A percentile compares a stretch with the other conserved stretches of the same genome.
Evolutionary conservation across 306 rosid species (phyloP).

Genomic region (Ormosia emarginata): DNA sequence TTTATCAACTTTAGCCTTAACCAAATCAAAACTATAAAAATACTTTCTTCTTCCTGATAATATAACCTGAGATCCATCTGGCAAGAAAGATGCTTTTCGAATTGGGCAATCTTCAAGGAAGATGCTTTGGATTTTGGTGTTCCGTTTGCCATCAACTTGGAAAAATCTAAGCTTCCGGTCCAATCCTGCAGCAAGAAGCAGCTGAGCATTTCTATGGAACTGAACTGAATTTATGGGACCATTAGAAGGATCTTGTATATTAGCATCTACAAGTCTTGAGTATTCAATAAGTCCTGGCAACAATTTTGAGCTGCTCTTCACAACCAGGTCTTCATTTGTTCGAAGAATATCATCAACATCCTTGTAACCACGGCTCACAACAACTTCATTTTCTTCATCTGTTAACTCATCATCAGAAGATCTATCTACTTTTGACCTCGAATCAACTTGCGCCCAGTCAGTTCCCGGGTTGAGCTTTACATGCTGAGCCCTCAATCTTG

Average conservation of each 20-base stretch:
- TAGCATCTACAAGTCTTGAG: slow-evolving; percentile 76
- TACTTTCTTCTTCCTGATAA: slow-evolving; percentile 80
- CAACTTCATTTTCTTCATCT: slow-evolving; percentile 64
- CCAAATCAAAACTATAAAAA: slow-evolving; percentile 76
- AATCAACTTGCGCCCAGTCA: slow-evolving; percentile 71
- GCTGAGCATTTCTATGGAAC: slow-evolving; percentile 82
- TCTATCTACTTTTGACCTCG: slow-evolving; percentile 21
- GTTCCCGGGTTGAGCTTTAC: slow-evolving; percentile 80
- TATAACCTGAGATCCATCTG: slow-evolving; percentile 89
- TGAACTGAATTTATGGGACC: slow-evolving; percentile 75
- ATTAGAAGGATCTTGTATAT: slow-evolving; percentile 63
- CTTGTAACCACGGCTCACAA: slow-evolving; percentile 40
- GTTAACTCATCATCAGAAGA: slow-evolving; percentile 56
- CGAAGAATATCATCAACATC: slow-evolving; percentile 66
- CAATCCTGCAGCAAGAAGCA: slow-evolving; percentile 80
- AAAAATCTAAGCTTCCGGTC: slow-evolving; percentile 77
- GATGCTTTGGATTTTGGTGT: slow-evolving; percentile 79
- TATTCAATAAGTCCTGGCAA: slow-evolving; percentile 73
- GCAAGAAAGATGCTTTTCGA: slow-evolving; percentile 73
- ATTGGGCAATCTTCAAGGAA: slow-evolving; percentile 84
- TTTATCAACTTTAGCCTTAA: slow-evolving; percentile 69
- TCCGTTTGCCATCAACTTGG: slow-evolving; percentile 85
- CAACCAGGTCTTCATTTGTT: slow-evolving; percentile 72
- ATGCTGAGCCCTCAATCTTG: slow-evolving; percentile 89
- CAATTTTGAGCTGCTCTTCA: slow-evolving; percentile 59